phyloP scores from a whole-genome alignment of 805 yeast genomes.

The Candida xyloterini region DNA sequence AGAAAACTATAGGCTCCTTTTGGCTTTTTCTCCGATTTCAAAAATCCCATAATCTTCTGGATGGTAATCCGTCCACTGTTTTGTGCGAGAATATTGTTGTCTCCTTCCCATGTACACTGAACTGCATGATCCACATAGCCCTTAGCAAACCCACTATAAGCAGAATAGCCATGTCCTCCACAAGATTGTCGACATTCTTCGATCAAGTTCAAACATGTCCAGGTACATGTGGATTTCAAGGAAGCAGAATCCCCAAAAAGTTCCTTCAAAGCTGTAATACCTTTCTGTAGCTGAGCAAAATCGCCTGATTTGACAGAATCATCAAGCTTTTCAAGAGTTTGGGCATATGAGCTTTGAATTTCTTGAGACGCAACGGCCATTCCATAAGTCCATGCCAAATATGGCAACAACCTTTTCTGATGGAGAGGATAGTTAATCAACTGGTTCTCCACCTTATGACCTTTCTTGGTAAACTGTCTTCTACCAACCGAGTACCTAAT shows the following conservation, averaged over 20 bases:
- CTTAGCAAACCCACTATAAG: constrained; percentile 88
- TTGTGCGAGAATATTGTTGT: constrained; percentile 80
- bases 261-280: constrained; percentile 66
- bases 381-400: constrained; percentile 73
- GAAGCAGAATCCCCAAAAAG: constrained; percentile 84
- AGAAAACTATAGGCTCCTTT: constrained; percentile 45
- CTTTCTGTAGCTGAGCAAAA: constrained; percentile 40
- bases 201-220: constrained; percentile 76
- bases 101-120: constrained; percentile 99
- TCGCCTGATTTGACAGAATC: constrained; percentile 47
- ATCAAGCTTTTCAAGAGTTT: constrained; percentile 53
- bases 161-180: constrained; percentile 95
- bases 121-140: constrained; percentile 94
- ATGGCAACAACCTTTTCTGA: constrained; percentile 85
- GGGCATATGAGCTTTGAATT: constrained; percentile 50
- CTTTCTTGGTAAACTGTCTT: constrained; percentile 65
- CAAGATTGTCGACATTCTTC: constrained; percentile 91
- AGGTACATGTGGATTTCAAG: constrained; percentile 83
- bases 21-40: constrained; percentile 42
- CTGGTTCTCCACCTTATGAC: constrained; percentile 56
- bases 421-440: constrained; percentile 84
- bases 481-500: constrained; percentile 86
- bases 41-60: constrained; percentile 40
- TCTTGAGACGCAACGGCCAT: constrained; percentile 68
- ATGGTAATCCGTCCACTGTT: constrained; percentile 78